phyloP scores from a whole-genome alignment of 495 filamentous ascomycete species.

The Hypomontagnella submonticulosa region DNA sequence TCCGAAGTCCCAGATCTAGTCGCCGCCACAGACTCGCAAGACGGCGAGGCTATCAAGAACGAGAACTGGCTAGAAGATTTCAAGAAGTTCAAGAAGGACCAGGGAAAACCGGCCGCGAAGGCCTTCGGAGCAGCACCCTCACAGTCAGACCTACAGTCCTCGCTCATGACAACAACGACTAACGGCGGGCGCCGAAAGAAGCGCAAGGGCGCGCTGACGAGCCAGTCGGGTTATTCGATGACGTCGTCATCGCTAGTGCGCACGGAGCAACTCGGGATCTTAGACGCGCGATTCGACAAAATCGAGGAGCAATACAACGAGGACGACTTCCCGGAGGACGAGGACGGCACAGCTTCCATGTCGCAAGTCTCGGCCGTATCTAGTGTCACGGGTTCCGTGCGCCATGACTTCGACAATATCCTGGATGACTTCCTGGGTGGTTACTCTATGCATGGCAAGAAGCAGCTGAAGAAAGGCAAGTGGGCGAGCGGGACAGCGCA shows the following conservation, averaged over 20 bases:
- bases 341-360: constrained; percentile 53
- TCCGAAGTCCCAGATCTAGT: constrained; percentile 63
- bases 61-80: constrained; percentile 90
- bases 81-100: constrained; percentile 86
- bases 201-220: constrained; percentile 89
- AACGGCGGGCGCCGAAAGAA: constrained; percentile 82
- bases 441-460: constrained; percentile 81
- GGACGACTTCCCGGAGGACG: constrained; percentile 59
- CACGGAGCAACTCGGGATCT: constrained; percentile 85
- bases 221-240: constrained; percentile 95
- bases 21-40: constrained; percentile 52
- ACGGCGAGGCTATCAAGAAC: constrained; percentile 57
- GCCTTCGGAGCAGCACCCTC: constrained; percentile 54
- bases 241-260: constrained; percentile 87
- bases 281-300: constrained; percentile 92
- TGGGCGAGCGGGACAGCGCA: constrained; percentile 84
- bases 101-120: constrained; percentile 59
- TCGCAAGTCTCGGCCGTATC: constrained; percentile 60
- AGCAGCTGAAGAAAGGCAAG: constrained; percentile 83
- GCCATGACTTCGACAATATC: constrained; percentile 83
- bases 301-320: constrained; percentile 79
- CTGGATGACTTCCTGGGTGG: constrained; percentile 92
- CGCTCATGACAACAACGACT: constrained; percentile 81
- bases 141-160: constrained; percentile 74
- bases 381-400: constrained; percentile 66